Conservation (phyloP, 1,284 basidiomycete genomes). For the Polyporus tsugae region DNA sequence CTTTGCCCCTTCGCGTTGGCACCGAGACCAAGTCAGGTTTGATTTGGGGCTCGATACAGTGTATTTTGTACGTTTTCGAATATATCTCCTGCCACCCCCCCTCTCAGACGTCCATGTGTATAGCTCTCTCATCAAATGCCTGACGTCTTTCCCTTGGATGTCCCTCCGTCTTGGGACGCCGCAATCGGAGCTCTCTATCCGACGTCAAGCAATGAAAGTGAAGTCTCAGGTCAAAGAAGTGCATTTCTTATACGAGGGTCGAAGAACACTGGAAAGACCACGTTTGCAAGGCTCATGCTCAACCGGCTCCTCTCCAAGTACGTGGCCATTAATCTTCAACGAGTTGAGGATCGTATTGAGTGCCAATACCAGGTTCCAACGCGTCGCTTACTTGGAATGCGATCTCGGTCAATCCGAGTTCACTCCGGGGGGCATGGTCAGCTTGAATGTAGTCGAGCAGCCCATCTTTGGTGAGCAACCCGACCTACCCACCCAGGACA, state of each 20-base stretch:
- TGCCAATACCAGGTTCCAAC: conserved; percentile 58
- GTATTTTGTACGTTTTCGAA: conserved; percentile 56
- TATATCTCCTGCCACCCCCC: neutral
- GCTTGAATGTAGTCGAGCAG: conserved; percentile 76
- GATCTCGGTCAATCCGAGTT: conserved; percentile 97
- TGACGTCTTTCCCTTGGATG: conserved; percentile 55
- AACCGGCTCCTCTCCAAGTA: conserved; percentile 73
- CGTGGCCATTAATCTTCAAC: conserved; percentile 19
- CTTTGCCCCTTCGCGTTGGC: conserved; percentile 57
- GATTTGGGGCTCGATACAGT: conserved; percentile 59
- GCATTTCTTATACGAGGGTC: conserved; percentile 81
- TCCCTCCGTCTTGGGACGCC: conserved; percentile 66
- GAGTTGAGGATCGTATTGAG: neutral
- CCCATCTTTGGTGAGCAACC: conserved; percentile 72
- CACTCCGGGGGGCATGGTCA: conserved; percentile 86
- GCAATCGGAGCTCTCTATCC: conserved; percentile 46
- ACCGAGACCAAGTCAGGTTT: conserved; percentile 35
- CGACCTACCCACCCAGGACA: neutral
- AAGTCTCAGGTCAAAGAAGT: conserved; percentile 18
- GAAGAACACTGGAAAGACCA: conserved; percentile 92
- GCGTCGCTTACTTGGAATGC: conserved; percentile 91
- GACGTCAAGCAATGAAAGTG: neutral
- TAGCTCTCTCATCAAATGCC: conserved; percentile 53
- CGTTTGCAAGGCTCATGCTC: conserved; percentile 79
- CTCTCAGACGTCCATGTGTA: conserved; percentile 12